Evolutionary conservation across 1,139 yeast genomes (phyloP).

Genomic region (Hansenula sp.): DNA sequence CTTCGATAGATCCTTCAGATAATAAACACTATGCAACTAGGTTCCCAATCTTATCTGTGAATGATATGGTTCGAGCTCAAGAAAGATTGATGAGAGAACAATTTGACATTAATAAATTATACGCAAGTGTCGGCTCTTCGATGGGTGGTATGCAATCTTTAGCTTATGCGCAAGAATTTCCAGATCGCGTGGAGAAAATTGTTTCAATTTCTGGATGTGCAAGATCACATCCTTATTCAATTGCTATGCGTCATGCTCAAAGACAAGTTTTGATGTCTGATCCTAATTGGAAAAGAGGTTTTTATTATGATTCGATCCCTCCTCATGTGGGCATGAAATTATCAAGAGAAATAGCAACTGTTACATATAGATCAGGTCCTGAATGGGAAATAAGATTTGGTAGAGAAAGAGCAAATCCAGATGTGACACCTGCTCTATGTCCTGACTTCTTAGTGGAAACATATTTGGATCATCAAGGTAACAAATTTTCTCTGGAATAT

Average conservation of each 20-base stretch:
- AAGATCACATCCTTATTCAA: conserved; percentile 88
- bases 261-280: conserved; percentile 93
- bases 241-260: conserved; percentile 91
- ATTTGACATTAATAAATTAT: conserved; percentile 58
- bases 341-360: conserved; percentile 91
- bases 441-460: conserved; percentile 93
- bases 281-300: conserved; percentile 92
- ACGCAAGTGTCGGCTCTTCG: conserved; percentile 86
- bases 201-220: conserved; percentile 89
- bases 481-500: conserved; percentile 85
- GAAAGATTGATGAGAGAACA: conserved; percentile 58
- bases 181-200: conserved; percentile 67
- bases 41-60: conserved; percentile 81
- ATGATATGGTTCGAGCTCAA: conserved; percentile 92
- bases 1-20: conserved; percentile 73
- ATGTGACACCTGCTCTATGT: conserved; percentile 78
- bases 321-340: conserved; percentile 96
- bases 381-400: conserved; percentile 96
- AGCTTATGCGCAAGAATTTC: conserved; percentile 83
- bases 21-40: conserved; percentile 70
- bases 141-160: conserved; percentile 98
- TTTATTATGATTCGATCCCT: conserved; percentile 72
- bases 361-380: conserved; percentile 92
- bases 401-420: conserved; percentile 79
- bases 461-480: conserved; percentile 91